Evolutionary conservation across 352 stramenopile species (phyloP), one percentile per base, ranked within the genome.

Genomic region (Plasmopara muralis): DNA sequence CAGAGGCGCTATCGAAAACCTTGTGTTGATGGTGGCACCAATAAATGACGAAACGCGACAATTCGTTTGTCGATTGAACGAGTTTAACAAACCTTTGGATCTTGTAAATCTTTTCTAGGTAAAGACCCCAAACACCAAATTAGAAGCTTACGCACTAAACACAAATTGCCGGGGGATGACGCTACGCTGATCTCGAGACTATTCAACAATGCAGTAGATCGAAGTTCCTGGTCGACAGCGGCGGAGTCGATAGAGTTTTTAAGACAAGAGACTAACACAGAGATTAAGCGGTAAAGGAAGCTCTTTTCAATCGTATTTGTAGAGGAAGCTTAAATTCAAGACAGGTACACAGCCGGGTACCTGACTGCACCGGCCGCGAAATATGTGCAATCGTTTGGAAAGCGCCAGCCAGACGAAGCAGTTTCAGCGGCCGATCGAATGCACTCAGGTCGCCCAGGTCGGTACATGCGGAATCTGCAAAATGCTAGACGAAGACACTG

Each of bases 381-480:
- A 55, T 45, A 60, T 80, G 14, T 66, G 61, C 15, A 62, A 55
- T 6, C 66, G 64, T 9, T 50, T 91, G 30, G 52, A 70, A 40
- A 89, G 81, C 40, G 52, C 74, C 82, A 18, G 87, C 77, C 5
- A 49, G 50, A 1, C 58, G 56, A 25, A 89, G 81, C 43, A 61
- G 56, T 30, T 66, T 72, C 5, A 66, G 62, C 38, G 77, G 75
- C 29, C 53, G 59, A 51, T 70, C 12, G 53, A 56, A 37, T 90
- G 80, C 55, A 57, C 72, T 13, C 50, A 81, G 47, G 50, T 74
- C 31, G 57, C 84, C 4, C 62, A 58, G 5, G 58, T 64, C 13
- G 67, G 66, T 41, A 51, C 70, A 2, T 72, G 75, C 2, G 81
- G 81, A 16, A 89, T 85, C 56, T 91, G 81, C 30, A 74, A 89